phyloP scores from a whole-genome alignment of 345 rosid genomes.

The Eutrema yunnanense region DNA sequence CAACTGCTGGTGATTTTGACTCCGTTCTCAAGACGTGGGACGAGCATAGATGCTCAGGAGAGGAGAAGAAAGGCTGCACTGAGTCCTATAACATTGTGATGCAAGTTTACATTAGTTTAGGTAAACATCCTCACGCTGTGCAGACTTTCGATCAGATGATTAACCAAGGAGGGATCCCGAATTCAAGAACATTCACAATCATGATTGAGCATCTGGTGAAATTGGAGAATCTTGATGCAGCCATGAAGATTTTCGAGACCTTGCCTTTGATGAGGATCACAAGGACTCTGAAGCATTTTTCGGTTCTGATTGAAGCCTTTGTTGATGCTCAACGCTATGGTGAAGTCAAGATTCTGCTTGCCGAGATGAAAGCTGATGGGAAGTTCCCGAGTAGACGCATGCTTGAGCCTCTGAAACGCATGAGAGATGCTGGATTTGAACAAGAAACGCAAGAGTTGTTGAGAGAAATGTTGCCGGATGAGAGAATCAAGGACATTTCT shows the following conservation, averaged over 20 bases:
- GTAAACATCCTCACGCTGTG: constrained; percentile 47
- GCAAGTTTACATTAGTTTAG: constrained; percentile 41
- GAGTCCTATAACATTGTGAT: constrained; percentile 70
- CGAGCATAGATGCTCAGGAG: constrained; percentile 37
- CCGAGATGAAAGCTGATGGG: constrained; percentile 66
- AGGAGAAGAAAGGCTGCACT: constrained; percentile 43
- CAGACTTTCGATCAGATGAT: constrained; percentile 46
- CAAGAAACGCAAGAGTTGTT: constrained; percentile 51
- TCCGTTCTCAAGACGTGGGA: constrained; percentile 57
- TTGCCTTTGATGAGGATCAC: constrained; percentile 82
- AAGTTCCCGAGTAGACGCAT: constrained; percentile 55
- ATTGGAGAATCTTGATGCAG: constrained; percentile 54
- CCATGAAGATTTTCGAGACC: constrained; percentile 46
- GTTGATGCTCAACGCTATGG: constrained; percentile 41
- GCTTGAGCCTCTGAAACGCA: constrained; percentile 44
- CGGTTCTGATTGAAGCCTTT: constrained; percentile 49
- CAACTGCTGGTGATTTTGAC: constrained; percentile 44
- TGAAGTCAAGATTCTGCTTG: constrained; percentile 48
- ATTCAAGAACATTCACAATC: constrained; percentile 77
- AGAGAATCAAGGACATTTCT: constrained; percentile 48
- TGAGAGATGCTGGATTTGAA: constrained; percentile 58
- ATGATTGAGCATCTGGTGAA: constrained; percentile 68
- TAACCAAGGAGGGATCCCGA: constrained; percentile 66
- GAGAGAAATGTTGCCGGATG: constrained; percentile 58
- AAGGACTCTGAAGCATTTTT: constrained; percentile 62